These are phyloP conservation scores for Globisporangium lucens DNA, from an alignment of 352 stramenopile genomes.

Conservation along the genomic window DNA sequence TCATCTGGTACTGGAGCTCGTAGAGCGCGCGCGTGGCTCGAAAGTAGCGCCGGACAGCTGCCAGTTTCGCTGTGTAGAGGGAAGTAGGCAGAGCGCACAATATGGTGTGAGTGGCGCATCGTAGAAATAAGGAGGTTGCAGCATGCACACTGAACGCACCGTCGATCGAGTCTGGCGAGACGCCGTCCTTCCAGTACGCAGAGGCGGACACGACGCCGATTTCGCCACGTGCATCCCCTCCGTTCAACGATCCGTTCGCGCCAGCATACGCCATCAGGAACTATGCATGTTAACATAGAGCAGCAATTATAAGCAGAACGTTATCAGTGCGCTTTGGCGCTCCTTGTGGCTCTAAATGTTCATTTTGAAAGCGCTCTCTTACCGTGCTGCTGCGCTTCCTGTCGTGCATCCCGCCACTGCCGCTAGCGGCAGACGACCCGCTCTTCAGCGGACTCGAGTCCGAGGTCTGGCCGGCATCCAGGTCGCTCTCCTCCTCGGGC, in stretches of 20 bases:
- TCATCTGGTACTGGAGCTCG: constrained; percentile 73
- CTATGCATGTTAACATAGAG: neutral
- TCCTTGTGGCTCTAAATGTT: neutral
- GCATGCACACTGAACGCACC: neutral
- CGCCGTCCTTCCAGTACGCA: constrained; percentile 16
- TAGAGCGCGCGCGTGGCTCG: constrained; percentile 60
- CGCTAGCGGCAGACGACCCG: neutral
- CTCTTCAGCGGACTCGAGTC: constrained; percentile 17
- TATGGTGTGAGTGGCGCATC: neutral
- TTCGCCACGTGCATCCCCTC: neutral
- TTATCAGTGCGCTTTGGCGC: too few relatives aligned
- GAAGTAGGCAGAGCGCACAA: neutral
- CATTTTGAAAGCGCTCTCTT: neutral
- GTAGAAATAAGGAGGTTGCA: neutral
- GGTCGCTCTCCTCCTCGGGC: constrained; percentile 17
- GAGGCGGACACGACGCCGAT: constrained; percentile 4
- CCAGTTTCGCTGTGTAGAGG: constrained; percentile 45
- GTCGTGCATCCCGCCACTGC: constrained; percentile 3
- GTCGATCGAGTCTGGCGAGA: constrained; percentile 14
- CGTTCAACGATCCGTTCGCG: neutral
- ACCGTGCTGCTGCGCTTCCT: constrained; percentile 17
- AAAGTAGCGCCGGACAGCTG: constrained; percentile 54
- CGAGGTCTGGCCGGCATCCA: constrained; percentile 4
- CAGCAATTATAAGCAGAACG: neutral
- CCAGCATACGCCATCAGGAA: constrained; percentile 6